Percentiles rank a stretch among this genome's conserved stretches.
phyloP scores from a whole-genome alignment of 257 asterid species.

The Cruciata laevipes region DNA sequence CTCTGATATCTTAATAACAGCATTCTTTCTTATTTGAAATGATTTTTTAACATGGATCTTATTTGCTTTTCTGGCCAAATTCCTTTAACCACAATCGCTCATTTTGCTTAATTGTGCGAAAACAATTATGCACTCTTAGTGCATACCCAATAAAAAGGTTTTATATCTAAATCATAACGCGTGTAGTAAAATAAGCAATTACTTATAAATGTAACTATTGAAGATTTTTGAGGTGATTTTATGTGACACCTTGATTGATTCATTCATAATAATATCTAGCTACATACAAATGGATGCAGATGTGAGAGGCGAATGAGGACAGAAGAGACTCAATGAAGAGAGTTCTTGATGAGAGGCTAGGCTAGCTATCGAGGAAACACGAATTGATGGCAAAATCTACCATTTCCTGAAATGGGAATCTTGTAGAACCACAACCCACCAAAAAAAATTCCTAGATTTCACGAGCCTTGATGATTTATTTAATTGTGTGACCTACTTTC shows the following conservation, averaged over 20 bases:
- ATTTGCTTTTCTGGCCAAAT: too few species aligned
- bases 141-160: too few species aligned
- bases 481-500: background rate
- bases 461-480: background rate
- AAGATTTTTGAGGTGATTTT: too few species aligned
- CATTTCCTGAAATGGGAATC: conserved; percentile 2
- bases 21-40: too few species aligned
- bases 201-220: too few species aligned
- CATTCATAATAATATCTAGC: background rate
- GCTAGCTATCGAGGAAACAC: background rate
- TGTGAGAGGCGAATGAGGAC: background rate
- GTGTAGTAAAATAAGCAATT: too few species aligned
- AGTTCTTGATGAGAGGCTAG: background rate
- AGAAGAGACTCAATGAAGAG: background rate
- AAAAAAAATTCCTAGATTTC: conserved; percentile 5
- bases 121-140: too few species aligned
- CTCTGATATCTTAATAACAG: too few species aligned
- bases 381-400: conserved; percentile 3
- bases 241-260: background rate
- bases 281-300: background rate
- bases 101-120: too few species aligned
- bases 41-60: too few species aligned
- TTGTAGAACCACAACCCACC: background rate
- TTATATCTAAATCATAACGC: too few species aligned
- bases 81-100: too few species aligned